Evolutionary conservation across 2,329 filamentous ascomycete species (phyloP), one percentile per base, ranked within the genome.

Genomic region (Aspergillus pseudoglaucus): DNA sequence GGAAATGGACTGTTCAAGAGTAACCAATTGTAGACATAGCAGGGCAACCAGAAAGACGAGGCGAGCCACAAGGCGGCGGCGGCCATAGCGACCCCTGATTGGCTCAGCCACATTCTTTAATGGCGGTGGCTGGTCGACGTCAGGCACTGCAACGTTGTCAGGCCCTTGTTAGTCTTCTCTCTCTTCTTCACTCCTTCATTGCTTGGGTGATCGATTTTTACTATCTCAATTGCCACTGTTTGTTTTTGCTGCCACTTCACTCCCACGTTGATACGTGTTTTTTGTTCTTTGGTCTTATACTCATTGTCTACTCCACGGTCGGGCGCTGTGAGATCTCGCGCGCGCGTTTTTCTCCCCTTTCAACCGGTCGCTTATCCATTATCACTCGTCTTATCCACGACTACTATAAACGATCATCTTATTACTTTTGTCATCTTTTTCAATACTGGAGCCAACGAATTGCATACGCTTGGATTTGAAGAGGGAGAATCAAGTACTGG

Each of bases 81-180:
- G 37, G 37, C 15, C 18, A 39, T 12, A 7, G 18, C 37, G 17
- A 6, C n/a, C 27, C n/a, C 12, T 27, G 30, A 47, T 47, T 47
- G 46, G 46, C 23, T 32, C 43, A 48, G 49, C 49, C 49, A 37
- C 49, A 17, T 35, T 35, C 33, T 35, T 35, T 39, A 39, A 20
- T 15, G 37, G 51, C 48, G 51, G 51, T 53, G 51, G 51, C 51
- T 51, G 51, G 51, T 48, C 45, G 37, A 39, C 37, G 37, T 39
- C 37, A 39, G 37, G 37, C 37, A 39, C 37, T 12, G 37, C 15
- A n/a, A 20, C 37, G 8, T 39, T 18, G 37, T 37, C 37, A 18
- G 37, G 18, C 37, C 17, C 37, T 39, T 35, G 33, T 35, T 39
- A 15, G n/a, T 18, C 25, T 10, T 10, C 25, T 38, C 18, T 38